Evolutionary conservation across 176 grass and related monocot genomes (phyloP).

Genomic region (Cenchrus fungigraminus): DNA sequence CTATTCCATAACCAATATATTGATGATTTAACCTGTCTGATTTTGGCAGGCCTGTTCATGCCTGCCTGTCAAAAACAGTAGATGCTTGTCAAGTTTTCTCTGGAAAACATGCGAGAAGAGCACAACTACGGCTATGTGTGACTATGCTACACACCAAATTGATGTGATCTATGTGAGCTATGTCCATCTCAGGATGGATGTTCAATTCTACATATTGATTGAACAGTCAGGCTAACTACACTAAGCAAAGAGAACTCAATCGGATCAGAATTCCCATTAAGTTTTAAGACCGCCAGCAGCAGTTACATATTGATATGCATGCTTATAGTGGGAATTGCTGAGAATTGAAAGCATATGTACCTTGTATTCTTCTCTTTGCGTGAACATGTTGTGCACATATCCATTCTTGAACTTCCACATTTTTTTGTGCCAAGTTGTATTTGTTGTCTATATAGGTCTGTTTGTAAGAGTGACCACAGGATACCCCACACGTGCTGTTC

Average conservation of each 20-base stretch:
- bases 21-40: conserved; percentile 25
- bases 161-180: conserved; percentile 24
- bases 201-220: conserved; percentile 12
- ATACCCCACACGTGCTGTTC: conserved; percentile 33
- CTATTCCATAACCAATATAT: background rate
- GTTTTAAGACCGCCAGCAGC: conserved; percentile 25
- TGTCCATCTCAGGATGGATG: conserved; percentile 13
- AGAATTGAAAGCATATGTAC: background rate
- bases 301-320: conserved; percentile 26
- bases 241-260: conserved; percentile 19
- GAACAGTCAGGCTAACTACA: conserved; percentile 22
- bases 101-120: background rate
- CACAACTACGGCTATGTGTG: background rate
- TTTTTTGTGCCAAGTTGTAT: conserved; percentile 43
- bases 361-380: conserved; percentile 19
- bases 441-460: conserved; percentile 21
- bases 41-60: conserved; percentile 46
- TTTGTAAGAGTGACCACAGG: conserved; percentile 42
- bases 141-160: conserved; percentile 11
- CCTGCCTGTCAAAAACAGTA: conserved; percentile 39
- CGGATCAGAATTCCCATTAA: background rate
- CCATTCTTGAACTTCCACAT: conserved; percentile 36
- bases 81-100: conserved; percentile 26
- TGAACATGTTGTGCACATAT: conserved; percentile 32
- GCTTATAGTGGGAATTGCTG: conserved; percentile 26